These are phyloP conservation scores for Cucurbita maxima DNA, from an alignment of 306 rosid species.

Conservation along the genomic window DNA sequence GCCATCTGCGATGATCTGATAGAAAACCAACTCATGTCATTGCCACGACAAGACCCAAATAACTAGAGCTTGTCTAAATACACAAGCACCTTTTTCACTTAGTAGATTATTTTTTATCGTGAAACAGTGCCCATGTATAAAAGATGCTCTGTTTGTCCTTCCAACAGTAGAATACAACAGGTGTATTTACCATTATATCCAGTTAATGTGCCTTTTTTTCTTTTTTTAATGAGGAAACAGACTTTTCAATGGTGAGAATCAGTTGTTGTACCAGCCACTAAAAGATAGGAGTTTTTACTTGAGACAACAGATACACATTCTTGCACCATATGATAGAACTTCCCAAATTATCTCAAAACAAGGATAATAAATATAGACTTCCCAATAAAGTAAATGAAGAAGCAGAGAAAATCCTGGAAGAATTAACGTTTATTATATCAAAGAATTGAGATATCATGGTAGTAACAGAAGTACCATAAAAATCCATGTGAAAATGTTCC, in stretches of 20 bases:
- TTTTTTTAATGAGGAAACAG: background rate
- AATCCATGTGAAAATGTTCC: conserved; percentile 10
- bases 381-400: background rate
- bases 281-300: background rate
- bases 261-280: background rate
- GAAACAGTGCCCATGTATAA: background rate
- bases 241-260: background rate
- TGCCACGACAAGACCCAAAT: background rate
- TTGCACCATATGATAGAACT: background rate
- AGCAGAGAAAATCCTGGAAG: background rate
- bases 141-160: background rate
- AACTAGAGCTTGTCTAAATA: background rate
- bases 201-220: background rate
- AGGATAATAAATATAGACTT: background rate
- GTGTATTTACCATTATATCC: background rate
- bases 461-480: background rate
- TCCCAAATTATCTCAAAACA: background rate
- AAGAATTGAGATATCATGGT: background rate
- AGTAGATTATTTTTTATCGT: background rate
- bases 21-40: background rate
- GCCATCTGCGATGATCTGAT: conserved; percentile 34
- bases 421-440: background rate
- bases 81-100: background rate
- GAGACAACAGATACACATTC: background rate
- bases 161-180: background rate